A percentile compares a stretch with the other conserved stretches of the same genome.
These are phyloP conservation scores for Dissophora ornata DNA, from an alignment of 192 early-diverging fungal genomes.

Conservation along the genomic window DNA sequence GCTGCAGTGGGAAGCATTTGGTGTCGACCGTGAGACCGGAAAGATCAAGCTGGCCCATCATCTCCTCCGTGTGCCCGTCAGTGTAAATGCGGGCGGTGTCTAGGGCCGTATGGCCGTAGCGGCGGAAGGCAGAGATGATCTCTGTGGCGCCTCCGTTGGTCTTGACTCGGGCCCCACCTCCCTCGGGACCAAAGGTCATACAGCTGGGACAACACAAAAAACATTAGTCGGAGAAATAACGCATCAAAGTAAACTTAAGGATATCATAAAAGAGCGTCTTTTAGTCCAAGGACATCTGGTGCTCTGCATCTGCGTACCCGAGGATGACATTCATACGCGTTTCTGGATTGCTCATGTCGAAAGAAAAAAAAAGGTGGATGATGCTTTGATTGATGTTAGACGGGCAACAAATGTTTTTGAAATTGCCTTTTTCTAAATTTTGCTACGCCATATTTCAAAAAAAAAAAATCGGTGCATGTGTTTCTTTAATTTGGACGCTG, in stretches of 20 bases:
- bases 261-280: no score
- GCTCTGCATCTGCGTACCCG: slow-evolving; percentile 38
- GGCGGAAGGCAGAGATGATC: slow-evolving; percentile 27
- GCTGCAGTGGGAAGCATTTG: slow-evolving; percentile 33
- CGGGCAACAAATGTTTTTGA: no score
- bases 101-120: slow-evolving; percentile 24
- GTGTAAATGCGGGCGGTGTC: slow-evolving; percentile 63
- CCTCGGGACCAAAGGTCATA: slow-evolving; percentile 50
- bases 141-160: slow-evolving; percentile 28
- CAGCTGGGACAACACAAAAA: slow-evolving; percentile 13
- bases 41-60: slow-evolving; percentile 46
- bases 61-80: slow-evolving; percentile 64
- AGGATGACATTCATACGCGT: slow-evolving; percentile 35
- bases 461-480: no score
- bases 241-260: no score
- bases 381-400: no score
- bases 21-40: slow-evolving; percentile 34
- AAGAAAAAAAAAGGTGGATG: not conserved
- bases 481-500: no score
- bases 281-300: no score
- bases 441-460: no score
- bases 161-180: slow-evolving; percentile 51
- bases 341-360: slow-evolving; percentile 5
- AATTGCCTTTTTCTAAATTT: no score
- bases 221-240: not conserved